A percentile compares a stretch with the other conserved stretches of the same genome.
Evolutionary conservation across 352 stramenopile species (phyloP).

Genomic region (Globisporangium heterothallicum): DNA sequence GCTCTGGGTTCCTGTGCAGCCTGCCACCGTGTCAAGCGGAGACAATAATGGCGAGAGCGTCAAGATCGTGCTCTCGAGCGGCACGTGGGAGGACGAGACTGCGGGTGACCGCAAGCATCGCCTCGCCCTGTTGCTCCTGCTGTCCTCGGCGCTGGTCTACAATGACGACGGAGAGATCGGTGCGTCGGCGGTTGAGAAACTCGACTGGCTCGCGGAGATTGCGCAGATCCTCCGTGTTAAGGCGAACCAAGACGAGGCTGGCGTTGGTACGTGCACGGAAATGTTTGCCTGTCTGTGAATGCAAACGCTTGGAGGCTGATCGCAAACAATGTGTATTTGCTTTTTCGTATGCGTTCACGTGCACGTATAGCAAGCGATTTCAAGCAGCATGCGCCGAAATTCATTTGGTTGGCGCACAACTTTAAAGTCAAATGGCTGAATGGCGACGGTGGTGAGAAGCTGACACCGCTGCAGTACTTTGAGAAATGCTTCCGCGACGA

Average conservation of each 20-base stretch:
- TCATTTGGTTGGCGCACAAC: constrained; percentile 61
- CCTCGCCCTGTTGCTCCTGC: constrained; percentile 42
- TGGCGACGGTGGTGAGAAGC: constrained; percentile 30
- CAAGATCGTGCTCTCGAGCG: constrained; percentile 23
- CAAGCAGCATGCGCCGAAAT: constrained; percentile 39
- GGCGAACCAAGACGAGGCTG: constrained; percentile 50
- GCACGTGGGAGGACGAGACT: constrained; percentile 11
- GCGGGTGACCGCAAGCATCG: constrained; percentile 7
- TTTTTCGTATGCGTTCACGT: constrained; percentile 1
- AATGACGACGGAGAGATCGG: constrained; percentile 54
- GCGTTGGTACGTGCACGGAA: constrained; percentile 28
- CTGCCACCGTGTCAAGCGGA: background rate
- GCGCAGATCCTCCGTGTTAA: constrained; percentile 38
- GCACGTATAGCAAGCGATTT: constrained; percentile 29
- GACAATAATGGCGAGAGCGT: background rate
- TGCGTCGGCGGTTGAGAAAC: constrained; percentile 27
- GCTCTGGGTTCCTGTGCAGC: constrained; percentile 25
- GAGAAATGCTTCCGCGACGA: constrained; percentile 40
- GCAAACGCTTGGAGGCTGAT: background rate
- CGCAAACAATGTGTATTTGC: background rate
- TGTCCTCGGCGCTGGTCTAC: constrained; percentile 56
- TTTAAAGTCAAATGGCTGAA: constrained; percentile 71
- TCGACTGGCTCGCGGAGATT: constrained; percentile 45
- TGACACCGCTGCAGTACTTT: constrained; percentile 48
- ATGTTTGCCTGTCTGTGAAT: too few species aligned